Conservation (phyloP, 179 eudicot genomes). For the Amaranthus tricolor region DNA sequence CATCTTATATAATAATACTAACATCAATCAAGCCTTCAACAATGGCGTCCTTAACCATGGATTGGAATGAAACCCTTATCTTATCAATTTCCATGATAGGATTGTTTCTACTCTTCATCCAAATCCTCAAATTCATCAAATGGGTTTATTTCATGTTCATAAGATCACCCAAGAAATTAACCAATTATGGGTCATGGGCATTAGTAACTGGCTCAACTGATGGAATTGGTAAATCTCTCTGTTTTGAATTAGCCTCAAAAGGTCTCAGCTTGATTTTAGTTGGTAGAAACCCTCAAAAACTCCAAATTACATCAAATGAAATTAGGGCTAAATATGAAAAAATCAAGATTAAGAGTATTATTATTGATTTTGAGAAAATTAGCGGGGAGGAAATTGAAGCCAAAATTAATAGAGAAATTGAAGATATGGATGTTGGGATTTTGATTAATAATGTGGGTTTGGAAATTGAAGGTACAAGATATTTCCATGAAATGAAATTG, state of each 20-base stretch:
- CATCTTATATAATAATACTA: too few species aligned
- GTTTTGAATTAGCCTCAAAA: constrained; percentile 43
- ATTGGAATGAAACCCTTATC: constrained; percentile 2
- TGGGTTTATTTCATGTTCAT: constrained; percentile 41
- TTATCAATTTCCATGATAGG: constrained; percentile 25
- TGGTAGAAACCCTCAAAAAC: constrained; percentile 44
- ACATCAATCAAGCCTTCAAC: too few species aligned
- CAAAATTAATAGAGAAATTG: constrained; percentile 22
- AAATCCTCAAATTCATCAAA: constrained; percentile 15
- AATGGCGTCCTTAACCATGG: neutral
- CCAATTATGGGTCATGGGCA: constrained; percentile 55
- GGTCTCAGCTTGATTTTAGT: constrained; percentile 47
- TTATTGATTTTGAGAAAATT: constrained; percentile 36
- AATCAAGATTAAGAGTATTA: constrained; percentile 22
- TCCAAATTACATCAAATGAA: constrained; percentile 34
- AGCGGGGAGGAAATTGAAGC: constrained; percentile 34
- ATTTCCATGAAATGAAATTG: constrained; percentile 38
- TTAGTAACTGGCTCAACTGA: constrained; percentile 54
- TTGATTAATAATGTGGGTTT: constrained; percentile 52
- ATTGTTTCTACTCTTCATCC: constrained; percentile 15
- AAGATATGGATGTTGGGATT: constrained; percentile 56
- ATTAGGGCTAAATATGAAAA: constrained; percentile 11
- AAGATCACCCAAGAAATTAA: constrained; percentile 41
- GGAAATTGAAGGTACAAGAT: constrained; percentile 15
- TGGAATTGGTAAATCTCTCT: constrained; percentile 51